Base-by-base conservation (phyloP, 768 basidiomycete species). In the Candolleomyces aberdarensis region DNA sequence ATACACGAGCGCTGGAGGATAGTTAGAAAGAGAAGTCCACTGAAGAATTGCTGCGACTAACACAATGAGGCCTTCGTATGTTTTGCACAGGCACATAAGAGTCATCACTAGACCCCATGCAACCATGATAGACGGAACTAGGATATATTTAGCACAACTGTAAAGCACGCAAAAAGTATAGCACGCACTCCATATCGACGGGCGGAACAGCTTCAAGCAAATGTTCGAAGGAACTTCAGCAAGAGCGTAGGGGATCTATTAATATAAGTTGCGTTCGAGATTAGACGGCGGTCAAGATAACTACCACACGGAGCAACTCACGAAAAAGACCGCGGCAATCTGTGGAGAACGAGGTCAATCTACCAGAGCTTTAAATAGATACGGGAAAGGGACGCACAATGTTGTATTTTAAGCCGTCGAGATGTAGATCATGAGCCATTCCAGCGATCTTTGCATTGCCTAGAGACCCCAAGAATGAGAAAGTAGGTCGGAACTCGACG, bases 201-300 rank as follows among this genome's bases (percentile, higher is more conserved):
- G 70, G 6, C 70, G 66, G 63, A 70, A 60, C 3, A 74, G 60
- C 60, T 74, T 74, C 13, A 74, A 54, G 55, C 65, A 67, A 20
- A 74, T 69, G 56, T 74, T 74, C 48, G 73, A 72, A 54, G 73
- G 73, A 10, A 74, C 70, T 64, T 74, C 73, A 20, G 67, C 67
- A 8, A 73, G 64, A 6, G 72, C 69, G 57, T 74, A 74, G 17
- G 73, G 71, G 36, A 71, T 67, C 69, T 69, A 29, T 14, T 48
- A 53, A 9, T 29, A 22, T 29, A 56, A 40, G 13, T 56, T 47
- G n/a, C 17, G 20, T 13, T 15, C 32, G 20, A 41, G 9, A n/a
- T 32, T 55, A 15, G 19, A 31, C 11, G 20, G 15, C 15, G 17
- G 14, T 31, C 8, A 59, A 20, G 13, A n/a, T 14, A 20, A 11